Evolutionary conservation across 257 asterid genomes (phyloP), one percentile per base, ranked within the genome.

Genomic region (Gentiana straminea): DNA sequence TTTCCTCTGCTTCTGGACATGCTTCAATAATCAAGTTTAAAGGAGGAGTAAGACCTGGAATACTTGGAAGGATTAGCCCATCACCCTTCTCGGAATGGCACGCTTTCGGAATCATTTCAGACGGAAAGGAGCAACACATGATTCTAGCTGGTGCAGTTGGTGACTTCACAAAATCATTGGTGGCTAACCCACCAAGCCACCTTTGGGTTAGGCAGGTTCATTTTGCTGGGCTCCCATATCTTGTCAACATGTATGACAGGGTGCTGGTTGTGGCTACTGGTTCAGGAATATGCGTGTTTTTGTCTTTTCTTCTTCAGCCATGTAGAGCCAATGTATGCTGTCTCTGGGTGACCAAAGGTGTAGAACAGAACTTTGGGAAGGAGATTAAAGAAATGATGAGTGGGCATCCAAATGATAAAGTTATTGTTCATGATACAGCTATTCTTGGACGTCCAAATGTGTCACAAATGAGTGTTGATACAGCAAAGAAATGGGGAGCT

Each of bases 41-140:
- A 5, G 89, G 84, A 2, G 84, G 89, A 4, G 61, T 81, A 0
- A 71, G 75, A 37, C 55, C 89, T 2, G 89, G 85, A 15, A 66
- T 81, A 4, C 47, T 81, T 7, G 89, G 83, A 8, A 62, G 85
- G 34, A 81, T 81, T 34, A 81, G 89, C 58, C 89, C 81, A 1
- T 81, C 89, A 0, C 85, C 89, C 3, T 64, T 73, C 7, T 81
- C 89, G 2, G 89, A 81, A 47, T 81, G 89, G 89, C 89, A 81
- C 54, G 85, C 89, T 0, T 81, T 81, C 53, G 85, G 89, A 3
- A 81, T 81, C 1, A 78, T 81, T 1, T 81, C 89, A 0, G 85
- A 81, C 64, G 75, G 77, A 38, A 71, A 75, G 48, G 63, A 49
- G 0, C 77, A 76, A 7, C 89, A 75, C 76, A 73, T 73, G 83